Evolutionary conservation across 2,329 filamentous ascomycete genomes (phyloP).

Genomic region (Hypoxylon sp.): DNA sequence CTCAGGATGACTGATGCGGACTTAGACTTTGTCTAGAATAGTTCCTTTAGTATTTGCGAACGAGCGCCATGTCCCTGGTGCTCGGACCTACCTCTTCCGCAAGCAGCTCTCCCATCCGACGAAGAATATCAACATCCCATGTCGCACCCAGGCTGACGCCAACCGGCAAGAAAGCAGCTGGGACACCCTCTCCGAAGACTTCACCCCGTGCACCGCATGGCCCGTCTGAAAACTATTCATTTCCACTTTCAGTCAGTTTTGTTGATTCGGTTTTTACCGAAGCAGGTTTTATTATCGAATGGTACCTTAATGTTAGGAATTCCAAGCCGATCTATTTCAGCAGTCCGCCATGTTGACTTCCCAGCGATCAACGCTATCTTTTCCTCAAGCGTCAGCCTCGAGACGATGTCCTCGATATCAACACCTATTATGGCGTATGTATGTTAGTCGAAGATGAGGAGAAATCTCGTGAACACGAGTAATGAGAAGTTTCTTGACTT

Average conservation of each 20-base stretch:
- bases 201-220: not conserved
- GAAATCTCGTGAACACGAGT: no score
- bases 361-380: not conserved
- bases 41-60: no score
- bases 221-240: no score
- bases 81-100: not conserved
- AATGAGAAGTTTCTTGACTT: no score
- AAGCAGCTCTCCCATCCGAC: not conserved
- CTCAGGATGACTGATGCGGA: not conserved
- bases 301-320: not conserved
- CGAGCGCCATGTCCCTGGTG: no score
- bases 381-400: conserved; percentile 1
- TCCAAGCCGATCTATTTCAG: not conserved
- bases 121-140: not conserved
- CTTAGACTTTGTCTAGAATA: no score
- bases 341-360: not conserved
- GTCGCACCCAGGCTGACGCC: not conserved
- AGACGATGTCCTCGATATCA: not conserved
- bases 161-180: not conserved
- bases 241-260: no score
- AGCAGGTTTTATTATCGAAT: not conserved
- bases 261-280: conserved; percentile 9
- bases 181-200: not conserved
- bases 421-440: no score
- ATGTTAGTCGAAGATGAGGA: no score